phyloP scores from a whole-genome alignment of 2,329 filamentous ascomycete genomes.

The Beauveria medogensis region DNA sequence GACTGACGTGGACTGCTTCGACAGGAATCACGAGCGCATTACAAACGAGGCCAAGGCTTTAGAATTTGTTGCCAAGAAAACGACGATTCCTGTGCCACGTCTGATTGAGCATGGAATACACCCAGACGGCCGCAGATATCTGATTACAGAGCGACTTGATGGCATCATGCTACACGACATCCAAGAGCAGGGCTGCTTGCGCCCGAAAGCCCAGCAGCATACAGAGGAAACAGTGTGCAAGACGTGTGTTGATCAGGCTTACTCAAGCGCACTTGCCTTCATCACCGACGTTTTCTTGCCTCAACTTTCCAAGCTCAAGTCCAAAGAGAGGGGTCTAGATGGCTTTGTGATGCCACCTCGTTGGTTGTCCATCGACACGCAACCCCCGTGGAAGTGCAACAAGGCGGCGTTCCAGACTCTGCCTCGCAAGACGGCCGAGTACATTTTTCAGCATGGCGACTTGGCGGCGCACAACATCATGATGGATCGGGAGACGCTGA shows the following conservation, averaged over 20 bases:
- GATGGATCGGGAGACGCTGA: slow-evolving; percentile 8
- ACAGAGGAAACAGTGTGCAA: slow-evolving; percentile 1
- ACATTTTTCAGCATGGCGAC: slow-evolving; percentile 13
- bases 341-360: slow-evolving; percentile 15
- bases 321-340: slow-evolving; percentile 9
- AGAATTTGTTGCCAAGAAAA: slow-evolving; percentile 2
- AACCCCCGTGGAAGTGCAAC: slow-evolving; percentile 8
- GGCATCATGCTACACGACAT: not conserved
- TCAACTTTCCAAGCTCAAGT: slow-evolving; percentile 9
- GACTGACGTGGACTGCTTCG: too few species aligned
- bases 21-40: slow-evolving; percentile 14
- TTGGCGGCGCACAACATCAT: slow-evolving; percentile 12
- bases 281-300: slow-evolving; percentile 9
- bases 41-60: slow-evolving; percentile 13
- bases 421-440: slow-evolving; percentile 7
- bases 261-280: slow-evolving; percentile 10
- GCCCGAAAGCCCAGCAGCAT: not conserved
- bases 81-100: slow-evolving; percentile 12
- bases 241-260: slow-evolving; percentile 7
- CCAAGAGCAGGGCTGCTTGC: not conserved
- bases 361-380: slow-evolving; percentile 8
- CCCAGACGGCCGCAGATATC: slow-evolving; percentile 11
- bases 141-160: slow-evolving; percentile 9
- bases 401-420: slow-evolving; percentile 3
- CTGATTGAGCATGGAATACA: slow-evolving; percentile 9